These are phyloP conservation scores for Aspergillus pseudoviridinutans DNA, from an alignment of 2,329 filamentous ascomycete genomes.

Conservation along the genomic window DNA sequence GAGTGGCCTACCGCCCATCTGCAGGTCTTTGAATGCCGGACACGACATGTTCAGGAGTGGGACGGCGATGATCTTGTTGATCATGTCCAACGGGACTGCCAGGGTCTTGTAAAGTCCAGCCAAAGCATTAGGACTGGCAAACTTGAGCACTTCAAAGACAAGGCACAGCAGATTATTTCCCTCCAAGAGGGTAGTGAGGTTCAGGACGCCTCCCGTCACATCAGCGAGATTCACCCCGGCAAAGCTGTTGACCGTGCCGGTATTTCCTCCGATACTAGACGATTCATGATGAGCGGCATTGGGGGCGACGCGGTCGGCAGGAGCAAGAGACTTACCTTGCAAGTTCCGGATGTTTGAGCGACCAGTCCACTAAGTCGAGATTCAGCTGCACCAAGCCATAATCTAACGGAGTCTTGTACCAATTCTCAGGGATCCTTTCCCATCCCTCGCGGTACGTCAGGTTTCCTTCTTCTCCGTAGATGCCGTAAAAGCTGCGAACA, in stretches of 20 bases:
- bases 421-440: conserved; percentile 52
- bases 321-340: conserved; percentile 19
- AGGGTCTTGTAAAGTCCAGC: conserved; percentile 26
- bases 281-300: neutral
- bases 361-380: conserved; percentile 37
- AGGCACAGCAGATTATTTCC: conserved; percentile 42
- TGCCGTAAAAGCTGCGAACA: conserved; percentile 47
- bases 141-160: conserved; percentile 31
- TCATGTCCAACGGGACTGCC: conserved; percentile 23
- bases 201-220: conserved; percentile 41
- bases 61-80: conserved; percentile 26
- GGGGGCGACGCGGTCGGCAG: neutral
- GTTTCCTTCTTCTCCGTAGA: conserved; percentile 41
- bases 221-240: conserved; percentile 43
- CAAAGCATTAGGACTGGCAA: conserved; percentile 30
- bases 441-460: conserved; percentile 46
- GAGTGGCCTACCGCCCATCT: conserved; percentile 27
- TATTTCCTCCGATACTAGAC: conserved; percentile 50
- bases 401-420: conserved; percentile 45
- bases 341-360: conserved; percentile 41
- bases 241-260: conserved; percentile 50
- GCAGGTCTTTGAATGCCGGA: conserved; percentile 30
- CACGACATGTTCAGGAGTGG: conserved; percentile 28
- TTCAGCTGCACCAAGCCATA: conserved; percentile 46
- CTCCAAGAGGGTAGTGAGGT: conserved; percentile 33